These are phyloP conservation scores for Penicillium sp. DNA, from an alignment of 2,329 filamentous ascomycete genomes.

Conservation along the genomic window DNA sequence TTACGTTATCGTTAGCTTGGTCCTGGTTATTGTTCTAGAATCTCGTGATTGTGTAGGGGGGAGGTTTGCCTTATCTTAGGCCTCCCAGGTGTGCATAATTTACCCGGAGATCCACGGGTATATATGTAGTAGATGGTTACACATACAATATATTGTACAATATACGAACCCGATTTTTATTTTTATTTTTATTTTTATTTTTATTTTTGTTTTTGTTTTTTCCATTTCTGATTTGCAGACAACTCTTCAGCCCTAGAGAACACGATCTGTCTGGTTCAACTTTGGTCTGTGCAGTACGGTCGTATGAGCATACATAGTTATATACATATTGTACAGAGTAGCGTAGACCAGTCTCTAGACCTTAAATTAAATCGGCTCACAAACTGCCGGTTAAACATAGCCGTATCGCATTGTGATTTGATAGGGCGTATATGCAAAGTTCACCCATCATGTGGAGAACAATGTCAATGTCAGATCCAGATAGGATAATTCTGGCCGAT, in stretches of 20 bases:
- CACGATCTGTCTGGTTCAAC: background rate
- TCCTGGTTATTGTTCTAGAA: background rate
- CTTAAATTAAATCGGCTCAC: constrained; percentile 3
- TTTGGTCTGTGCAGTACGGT: constrained; percentile 6
- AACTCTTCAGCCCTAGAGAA: background rate
- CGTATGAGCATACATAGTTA: background rate
- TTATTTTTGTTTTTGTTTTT: background rate
- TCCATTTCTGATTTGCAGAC: background rate
- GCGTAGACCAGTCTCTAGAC: background rate
- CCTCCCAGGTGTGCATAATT: background rate
- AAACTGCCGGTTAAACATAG: background rate
- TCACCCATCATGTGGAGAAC: background rate
- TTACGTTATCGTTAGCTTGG: background rate
- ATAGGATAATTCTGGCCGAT: background rate
- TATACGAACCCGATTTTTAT: background rate
- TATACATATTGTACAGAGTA: background rate
- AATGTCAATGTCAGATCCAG: background rate
- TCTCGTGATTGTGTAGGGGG: background rate
- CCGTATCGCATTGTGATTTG: background rate
- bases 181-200: background rate
- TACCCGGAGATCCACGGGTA: background rate
- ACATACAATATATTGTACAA: background rate
- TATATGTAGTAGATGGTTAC: background rate
- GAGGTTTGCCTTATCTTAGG: background rate
- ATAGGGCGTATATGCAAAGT: background rate